A percentile compares a stretch with the other conserved stretches of the same genome.
phyloP scores from a whole-genome alignment of 371 early-diverging fungal genomes.

The Saksenaea oblongispora region DNA sequence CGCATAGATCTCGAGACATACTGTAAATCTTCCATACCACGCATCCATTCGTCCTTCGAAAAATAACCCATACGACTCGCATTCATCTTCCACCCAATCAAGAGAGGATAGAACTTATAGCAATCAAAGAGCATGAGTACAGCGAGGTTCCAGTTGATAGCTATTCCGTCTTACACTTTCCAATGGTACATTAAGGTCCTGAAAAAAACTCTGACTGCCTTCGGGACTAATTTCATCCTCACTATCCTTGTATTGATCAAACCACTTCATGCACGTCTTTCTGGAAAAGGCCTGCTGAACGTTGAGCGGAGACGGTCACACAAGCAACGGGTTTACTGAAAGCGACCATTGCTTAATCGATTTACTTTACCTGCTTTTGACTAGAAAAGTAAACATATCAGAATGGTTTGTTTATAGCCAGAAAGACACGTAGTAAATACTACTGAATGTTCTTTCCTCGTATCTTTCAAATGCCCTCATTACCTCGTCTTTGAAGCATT shows the following conservation, averaged over 20 bases:
- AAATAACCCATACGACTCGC: constrained; percentile 38
- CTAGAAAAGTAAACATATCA: background rate
- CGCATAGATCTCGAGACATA: background rate
- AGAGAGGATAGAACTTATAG: constrained; percentile 25
- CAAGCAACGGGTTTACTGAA: background rate
- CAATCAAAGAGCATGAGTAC: background rate
- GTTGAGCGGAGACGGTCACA: background rate
- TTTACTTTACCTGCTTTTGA: background rate
- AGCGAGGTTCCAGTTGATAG: background rate
- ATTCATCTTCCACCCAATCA: constrained; percentile 42
- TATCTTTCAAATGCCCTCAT: background rate
- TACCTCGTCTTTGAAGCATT: background rate
- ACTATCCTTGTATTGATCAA: constrained; percentile 28
- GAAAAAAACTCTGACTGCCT: constrained; percentile 38
- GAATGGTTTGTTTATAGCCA: background rate
- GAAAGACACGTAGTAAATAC: background rate
- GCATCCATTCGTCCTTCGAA: constrained; percentile 20
- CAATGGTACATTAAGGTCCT: constrained; percentile 28
- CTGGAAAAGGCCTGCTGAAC: background rate
- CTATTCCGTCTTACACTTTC: constrained; percentile 29
- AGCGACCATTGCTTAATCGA: background rate
- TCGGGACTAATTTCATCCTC: constrained; percentile 33
- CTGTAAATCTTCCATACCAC: constrained; percentile 10
- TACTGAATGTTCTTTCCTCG: background rate
- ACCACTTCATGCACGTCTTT: constrained; percentile 22